Evolutionary conservation across 2,329 filamentous ascomycete species (phyloP), one percentile per base, ranked within the genome.

Genomic region (Didymella lethalis): DNA sequence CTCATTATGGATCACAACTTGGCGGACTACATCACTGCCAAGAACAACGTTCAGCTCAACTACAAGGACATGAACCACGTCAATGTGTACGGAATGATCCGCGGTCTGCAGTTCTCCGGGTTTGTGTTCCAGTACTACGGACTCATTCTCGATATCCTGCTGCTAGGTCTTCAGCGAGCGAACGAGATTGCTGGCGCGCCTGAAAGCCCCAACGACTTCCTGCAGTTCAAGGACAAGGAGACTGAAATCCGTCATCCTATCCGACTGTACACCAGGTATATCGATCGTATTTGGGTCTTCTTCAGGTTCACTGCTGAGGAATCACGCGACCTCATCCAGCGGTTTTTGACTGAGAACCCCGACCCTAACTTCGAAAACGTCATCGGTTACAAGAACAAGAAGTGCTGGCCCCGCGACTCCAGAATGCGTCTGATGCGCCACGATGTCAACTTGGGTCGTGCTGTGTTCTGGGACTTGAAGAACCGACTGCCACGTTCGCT

Each of bases 21-120:
- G 80, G 95, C 95, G 5, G 96, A 99, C 77, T 99, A 99, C 80
- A 99, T 99, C 73, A 97, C 94, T 1, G 93, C 94, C 36, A 99
- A 99, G 86, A 99, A 99, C 83, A 99, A 99, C 74, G 95, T 99
- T 12, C 94, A 97, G 76, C 86, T 99, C 63, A 97, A 96, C 63
- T 99, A 99, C 84, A 99, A 99, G 82, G 95, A 99, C 71, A 99
- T 99, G 95, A 98, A 97, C 74, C 95, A 99, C 73, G 95, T 96
- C 75, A 99, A 99, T 80, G 96, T 92, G 75, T 99, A 98, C 75
- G 95, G 95, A 68, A 91, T 99, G 90, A 97, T 99, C 71, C 92
- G 95, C 71, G 95, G 96, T 68, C 85, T 99, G 16, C 96, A 99
- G 67, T 99, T 99, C 80, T 97, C 95, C 1, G 95, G 92, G 0